These are phyloP conservation scores for Aspergillus novoparasiticus DNA, from an alignment of 2,329 filamentous ascomycete genomes.

Conservation along the genomic window DNA sequence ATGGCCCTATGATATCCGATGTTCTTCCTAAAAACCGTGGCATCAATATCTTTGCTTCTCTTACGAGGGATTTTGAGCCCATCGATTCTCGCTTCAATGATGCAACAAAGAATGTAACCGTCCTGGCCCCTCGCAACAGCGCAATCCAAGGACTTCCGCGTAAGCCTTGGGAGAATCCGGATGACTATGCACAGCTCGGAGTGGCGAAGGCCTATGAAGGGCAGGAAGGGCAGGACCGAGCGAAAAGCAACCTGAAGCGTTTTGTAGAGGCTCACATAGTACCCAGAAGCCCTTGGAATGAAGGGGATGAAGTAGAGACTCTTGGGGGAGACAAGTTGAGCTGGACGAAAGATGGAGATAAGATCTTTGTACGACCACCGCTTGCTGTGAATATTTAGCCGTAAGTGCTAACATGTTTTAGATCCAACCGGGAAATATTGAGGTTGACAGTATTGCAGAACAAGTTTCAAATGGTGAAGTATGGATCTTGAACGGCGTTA, in stretches of 20 bases:
- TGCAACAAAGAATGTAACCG: constrained; percentile 69
- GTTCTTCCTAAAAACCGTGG: constrained; percentile 76
- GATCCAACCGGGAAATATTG: constrained; percentile 73
- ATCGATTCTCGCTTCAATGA: constrained; percentile 71
- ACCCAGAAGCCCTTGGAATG: constrained; percentile 72
- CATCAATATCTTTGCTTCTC: constrained; percentile 82
- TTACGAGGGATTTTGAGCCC: constrained; percentile 74
- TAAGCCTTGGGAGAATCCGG: constrained; percentile 72
- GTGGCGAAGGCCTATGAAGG: constrained; percentile 72
- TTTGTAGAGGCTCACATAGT: constrained; percentile 90
- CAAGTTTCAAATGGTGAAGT: constrained; percentile 86
- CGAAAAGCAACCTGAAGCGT: constrained; percentile 71
- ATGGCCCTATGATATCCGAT: constrained; percentile 73
- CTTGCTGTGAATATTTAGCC: not conserved
- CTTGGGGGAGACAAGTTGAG: constrained; percentile 72
- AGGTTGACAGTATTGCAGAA: constrained; percentile 73
- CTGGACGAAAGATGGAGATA: constrained; percentile 73
- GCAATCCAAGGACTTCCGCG: constrained; percentile 75
- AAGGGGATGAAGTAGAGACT: constrained; percentile 67
- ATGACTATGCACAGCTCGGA: constrained; percentile 70
- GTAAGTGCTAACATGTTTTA: constrained; percentile 21
- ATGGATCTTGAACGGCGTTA: constrained; percentile 69
- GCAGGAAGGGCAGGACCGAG: constrained; percentile 71
- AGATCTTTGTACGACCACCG: constrained; percentile 60
- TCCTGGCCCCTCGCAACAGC: constrained; percentile 84